Conservation (phyloP, 805 yeast species). For the Candida qinlingensis region DNA sequence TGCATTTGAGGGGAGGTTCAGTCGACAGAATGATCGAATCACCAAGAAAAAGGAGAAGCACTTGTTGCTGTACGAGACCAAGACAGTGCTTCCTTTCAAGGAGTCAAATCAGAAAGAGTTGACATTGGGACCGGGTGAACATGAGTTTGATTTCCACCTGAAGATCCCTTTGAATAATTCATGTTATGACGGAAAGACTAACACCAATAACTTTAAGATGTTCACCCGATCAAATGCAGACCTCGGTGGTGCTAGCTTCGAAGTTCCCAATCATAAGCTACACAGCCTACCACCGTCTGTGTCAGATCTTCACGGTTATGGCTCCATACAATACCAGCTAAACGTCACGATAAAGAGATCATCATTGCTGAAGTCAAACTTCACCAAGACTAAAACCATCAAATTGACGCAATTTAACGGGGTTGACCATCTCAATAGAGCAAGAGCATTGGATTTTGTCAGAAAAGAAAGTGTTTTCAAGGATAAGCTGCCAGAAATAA, state of each 20-base stretch:
- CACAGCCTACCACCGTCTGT: constrained; percentile 19
- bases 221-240: not conserved
- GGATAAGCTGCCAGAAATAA: constrained; percentile 38
- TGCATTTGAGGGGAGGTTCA: constrained; percentile 24
- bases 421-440: constrained; percentile 21
- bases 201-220: constrained; percentile 1
- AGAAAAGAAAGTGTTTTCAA: constrained; percentile 36
- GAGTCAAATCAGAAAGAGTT: constrained; percentile 38
- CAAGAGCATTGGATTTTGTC: constrained; percentile 38
- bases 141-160: constrained; percentile 38
- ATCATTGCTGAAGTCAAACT: constrained; percentile 42
- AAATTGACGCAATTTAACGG: constrained; percentile 7
- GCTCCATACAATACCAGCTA: constrained; percentile 36
- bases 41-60: constrained; percentile 25
- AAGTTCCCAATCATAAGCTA: constrained; percentile 11
- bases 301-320: not conserved
- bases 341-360: constrained; percentile 56
- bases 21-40: constrained; percentile 2
- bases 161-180: constrained; percentile 27
- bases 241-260: not conserved
- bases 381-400: constrained; percentile 31
- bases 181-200: constrained; percentile 44
- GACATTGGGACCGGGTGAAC: constrained; percentile 45
- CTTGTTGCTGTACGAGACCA: constrained; percentile 39
- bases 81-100: constrained; percentile 45